A percentile compares a stretch with the other conserved stretches of the same genome.
These are phyloP conservation scores for Elaphomyces granulatus DNA, from an alignment of 495 filamentous ascomycete species.

Conservation along the genomic window DNA sequence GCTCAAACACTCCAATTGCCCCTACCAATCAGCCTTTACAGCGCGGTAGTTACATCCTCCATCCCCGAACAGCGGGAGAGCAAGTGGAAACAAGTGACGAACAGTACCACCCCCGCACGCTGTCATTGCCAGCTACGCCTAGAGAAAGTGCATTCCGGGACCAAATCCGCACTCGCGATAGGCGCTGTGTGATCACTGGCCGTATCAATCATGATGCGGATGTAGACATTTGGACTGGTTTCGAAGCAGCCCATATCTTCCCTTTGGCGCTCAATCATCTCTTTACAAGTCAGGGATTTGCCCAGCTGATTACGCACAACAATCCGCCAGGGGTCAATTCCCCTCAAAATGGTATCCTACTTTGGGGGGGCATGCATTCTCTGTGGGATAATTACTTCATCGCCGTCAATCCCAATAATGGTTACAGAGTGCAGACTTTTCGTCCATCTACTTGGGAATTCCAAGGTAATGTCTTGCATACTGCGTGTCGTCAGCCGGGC, in stretches of 20 bases:
- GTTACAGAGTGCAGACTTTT: conserved; percentile 26
- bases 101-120: neutral
- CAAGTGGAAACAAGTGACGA: neutral
- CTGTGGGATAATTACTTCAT: conserved; percentile 20
- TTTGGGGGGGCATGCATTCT: conserved; percentile 13
- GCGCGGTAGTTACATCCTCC: too few relatives aligned
- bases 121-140: neutral
- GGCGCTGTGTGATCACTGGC: conserved; percentile 21
- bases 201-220: too few relatives aligned
- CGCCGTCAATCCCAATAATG: conserved; percentile 23
- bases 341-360: conserved; percentile 22
- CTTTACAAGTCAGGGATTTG: neutral
- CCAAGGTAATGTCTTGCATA: conserved; percentile 19
- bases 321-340: conserved; percentile 18
- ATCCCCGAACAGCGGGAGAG: too few relatives aligned
- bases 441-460: conserved; percentile 8
- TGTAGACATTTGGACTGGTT: conserved; percentile 4
- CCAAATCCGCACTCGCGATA: conserved; percentile 16
- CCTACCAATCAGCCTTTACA: too few relatives aligned
- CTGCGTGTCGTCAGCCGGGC: conserved; percentile 13
- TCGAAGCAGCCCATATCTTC: conserved; percentile 24
- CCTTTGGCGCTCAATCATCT: conserved; percentile 18
- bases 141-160: neutral
- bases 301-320: conserved; percentile 13
- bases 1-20: too few relatives aligned